Evolutionary conservation across 106 monocot species (phyloP).

Genomic region (Gastrodia elata): DNA sequence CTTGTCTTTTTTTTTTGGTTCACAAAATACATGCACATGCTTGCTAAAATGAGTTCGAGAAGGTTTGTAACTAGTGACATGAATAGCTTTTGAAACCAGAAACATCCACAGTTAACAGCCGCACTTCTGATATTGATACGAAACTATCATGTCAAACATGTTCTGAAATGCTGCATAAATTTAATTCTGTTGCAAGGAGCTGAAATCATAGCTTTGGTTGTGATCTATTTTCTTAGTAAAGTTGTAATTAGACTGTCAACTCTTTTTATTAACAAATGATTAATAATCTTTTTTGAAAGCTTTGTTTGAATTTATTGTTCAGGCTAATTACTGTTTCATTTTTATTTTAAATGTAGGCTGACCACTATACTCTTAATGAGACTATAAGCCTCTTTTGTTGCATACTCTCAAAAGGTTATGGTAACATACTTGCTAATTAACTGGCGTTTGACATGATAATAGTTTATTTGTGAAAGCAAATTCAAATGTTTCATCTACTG

Average conservation of each 20-base stretch:
- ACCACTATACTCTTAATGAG: not conserved
- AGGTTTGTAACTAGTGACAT: not conserved
- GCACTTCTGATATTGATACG: no score
- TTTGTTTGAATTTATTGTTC: not conserved
- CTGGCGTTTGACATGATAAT: not conserved
- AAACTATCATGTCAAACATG: not conserved
- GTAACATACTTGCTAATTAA: not conserved
- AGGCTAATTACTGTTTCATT: not conserved
- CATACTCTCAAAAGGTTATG: not conserved
- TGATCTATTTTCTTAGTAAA: not conserved
- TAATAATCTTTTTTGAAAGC: not conserved
- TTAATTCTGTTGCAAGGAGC: not conserved
- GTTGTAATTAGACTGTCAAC: not conserved
- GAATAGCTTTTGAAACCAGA: not conserved
- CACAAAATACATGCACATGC: not conserved
- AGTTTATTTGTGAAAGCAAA: not conserved
- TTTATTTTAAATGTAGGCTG: not conserved
- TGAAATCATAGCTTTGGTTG: not conserved
- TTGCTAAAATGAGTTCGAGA: not conserved
- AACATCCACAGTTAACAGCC: not conserved
- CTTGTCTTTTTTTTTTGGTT: not conserved
- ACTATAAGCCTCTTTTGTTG: not conserved
- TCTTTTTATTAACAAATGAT: not conserved
- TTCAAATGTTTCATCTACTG: not conserved
- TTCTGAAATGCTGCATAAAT: not conserved